Evolutionary conservation across 768 basidiomycete species (phyloP).

Genomic region (Tulasnella sp.): DNA sequence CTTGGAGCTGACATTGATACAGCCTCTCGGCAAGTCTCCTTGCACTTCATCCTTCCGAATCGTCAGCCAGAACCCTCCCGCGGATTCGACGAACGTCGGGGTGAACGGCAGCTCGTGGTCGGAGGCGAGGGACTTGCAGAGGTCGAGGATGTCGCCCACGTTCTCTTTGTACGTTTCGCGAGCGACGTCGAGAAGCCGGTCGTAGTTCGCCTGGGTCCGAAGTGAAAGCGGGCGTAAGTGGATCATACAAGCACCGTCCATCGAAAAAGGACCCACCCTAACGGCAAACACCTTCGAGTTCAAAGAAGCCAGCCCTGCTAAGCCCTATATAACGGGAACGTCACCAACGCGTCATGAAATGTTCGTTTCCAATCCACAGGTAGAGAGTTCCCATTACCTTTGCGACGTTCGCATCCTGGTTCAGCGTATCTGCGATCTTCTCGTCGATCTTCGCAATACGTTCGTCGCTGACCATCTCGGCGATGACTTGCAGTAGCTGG

Average conservation of each 20-base stretch:
- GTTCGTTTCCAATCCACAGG: background rate
- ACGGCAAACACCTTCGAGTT: constrained; percentile 89
- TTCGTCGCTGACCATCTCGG: constrained; percentile 73
- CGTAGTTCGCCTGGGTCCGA: constrained; percentile 59
- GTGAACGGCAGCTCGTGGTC: constrained; percentile 61
- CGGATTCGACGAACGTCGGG: constrained; percentile 62
- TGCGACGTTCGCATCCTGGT: constrained; percentile 60
- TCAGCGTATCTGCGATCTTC: constrained; percentile 60
- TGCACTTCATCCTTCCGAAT: constrained; percentile 66
- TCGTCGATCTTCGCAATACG: constrained; percentile 60
- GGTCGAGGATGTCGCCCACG: constrained; percentile 75
- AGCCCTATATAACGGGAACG: constrained; percentile 4
- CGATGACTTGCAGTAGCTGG: constrained; percentile 59
- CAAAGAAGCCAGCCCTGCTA: constrained; percentile 57
- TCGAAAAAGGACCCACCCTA: constrained; percentile 46
- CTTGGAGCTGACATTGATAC: constrained; percentile 62
- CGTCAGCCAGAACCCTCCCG: constrained; percentile 64
- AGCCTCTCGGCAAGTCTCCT: constrained; percentile 59
- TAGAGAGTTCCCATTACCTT: constrained; percentile 48
- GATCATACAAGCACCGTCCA: background rate
- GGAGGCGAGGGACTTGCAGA: constrained; percentile 58
- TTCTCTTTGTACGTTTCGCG: constrained; percentile 94
- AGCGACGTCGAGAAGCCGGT: constrained; percentile 87
- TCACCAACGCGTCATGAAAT: constrained; percentile 44
- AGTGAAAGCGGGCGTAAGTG: too few species aligned